Conservation (phyloP, 441 rosid species). For the Sinapis alba region DNA sequence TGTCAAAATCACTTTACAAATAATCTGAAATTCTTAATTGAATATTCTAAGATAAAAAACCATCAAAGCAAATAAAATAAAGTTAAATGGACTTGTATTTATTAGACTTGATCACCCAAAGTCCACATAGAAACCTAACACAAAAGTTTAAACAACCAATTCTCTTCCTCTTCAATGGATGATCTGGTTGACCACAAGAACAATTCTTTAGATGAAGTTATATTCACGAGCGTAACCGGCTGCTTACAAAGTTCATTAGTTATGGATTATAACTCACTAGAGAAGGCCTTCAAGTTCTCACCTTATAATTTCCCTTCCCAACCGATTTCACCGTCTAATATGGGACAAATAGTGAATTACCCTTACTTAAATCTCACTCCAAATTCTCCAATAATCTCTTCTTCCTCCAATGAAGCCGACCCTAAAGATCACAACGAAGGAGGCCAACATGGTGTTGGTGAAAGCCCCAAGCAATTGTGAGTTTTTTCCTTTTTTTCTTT, state of each 20-base stretch:
- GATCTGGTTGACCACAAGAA: conserved; percentile 30
- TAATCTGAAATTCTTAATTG: background rate
- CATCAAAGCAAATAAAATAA: conserved; percentile 8
- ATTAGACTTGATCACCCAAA: conserved; percentile 41
- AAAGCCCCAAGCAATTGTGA: conserved; percentile 53
- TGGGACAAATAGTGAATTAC: conserved; percentile 35
- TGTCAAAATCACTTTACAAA: too few relatives aligned
- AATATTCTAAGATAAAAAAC: conserved; percentile 20
- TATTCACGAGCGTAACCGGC: conserved; percentile 56
- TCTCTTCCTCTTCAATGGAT: conserved; percentile 20
- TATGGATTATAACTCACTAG: conserved; percentile 63
- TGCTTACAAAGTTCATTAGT: conserved; percentile 55
- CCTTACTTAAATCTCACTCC: conserved; percentile 41
- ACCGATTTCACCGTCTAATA: conserved; percentile 47
- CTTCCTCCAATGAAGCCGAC: conserved; percentile 73
- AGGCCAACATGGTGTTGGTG: conserved; percentile 40
- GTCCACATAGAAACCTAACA: conserved; percentile 36
- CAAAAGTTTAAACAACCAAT: conserved; percentile 18
- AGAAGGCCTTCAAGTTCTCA: conserved; percentile 58
- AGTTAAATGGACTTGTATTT: conserved; percentile 32
- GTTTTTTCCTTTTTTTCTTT: conserved; percentile 14
- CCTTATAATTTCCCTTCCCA: conserved; percentile 38
- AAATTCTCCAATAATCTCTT: conserved; percentile 66
- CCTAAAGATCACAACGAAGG: conserved; percentile 49
- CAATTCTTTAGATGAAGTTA: conserved; percentile 41